Evolutionary conservation across 1,284 basidiomycete species (phyloP).

Genomic region (Grifola frondosa): DNA sequence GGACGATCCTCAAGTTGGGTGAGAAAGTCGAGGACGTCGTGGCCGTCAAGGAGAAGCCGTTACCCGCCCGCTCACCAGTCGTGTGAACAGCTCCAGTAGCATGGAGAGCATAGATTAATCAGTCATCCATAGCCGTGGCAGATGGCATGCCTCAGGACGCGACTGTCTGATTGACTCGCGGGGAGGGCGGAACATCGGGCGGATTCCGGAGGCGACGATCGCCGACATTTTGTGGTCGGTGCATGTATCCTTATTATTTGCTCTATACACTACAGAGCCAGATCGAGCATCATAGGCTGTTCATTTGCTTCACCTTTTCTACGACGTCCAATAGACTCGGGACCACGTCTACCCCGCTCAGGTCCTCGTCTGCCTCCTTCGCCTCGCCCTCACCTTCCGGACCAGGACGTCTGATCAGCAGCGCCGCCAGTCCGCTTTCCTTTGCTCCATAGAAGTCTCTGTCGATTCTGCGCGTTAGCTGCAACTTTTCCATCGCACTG

Average conservation of each 20-base stretch:
- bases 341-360: slow-evolving; percentile 40
- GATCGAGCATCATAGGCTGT: not conserved
- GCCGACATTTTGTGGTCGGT: slow-evolving; percentile 8
- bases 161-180: too few relatives aligned
- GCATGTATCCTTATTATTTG: slow-evolving; percentile 9
- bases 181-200: too few relatives aligned
- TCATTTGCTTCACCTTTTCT: slow-evolving; percentile 25
- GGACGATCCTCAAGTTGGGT: slow-evolving; percentile 80
- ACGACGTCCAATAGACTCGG: slow-evolving; percentile 43
- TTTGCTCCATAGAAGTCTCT: slow-evolving; percentile 73
- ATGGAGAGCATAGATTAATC: too few relatives aligned
- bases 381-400: slow-evolving; percentile 48
- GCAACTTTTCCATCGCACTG: too few relatives aligned
- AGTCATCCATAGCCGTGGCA: too few relatives aligned
- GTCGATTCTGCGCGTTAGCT: too few relatives aligned
- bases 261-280: slow-evolving; percentile 6
- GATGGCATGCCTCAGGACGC: too few relatives aligned
- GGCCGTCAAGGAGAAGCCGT: slow-evolving; percentile 15
- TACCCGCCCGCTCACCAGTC: not conserved
- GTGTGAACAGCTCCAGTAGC: too few relatives aligned
- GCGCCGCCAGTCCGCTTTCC: slow-evolving; percentile 54
- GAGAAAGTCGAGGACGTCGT: slow-evolving; percentile 71
- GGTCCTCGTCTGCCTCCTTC: slow-evolving; percentile 42
- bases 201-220: not conserved
- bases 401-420: slow-evolving; percentile 54